Percentiles rank a stretch among this genome's conserved stretches.
phyloP scores from a whole-genome alignment of 495 filamentous ascomycete genomes.

The Penicillium crystallinum region DNA sequence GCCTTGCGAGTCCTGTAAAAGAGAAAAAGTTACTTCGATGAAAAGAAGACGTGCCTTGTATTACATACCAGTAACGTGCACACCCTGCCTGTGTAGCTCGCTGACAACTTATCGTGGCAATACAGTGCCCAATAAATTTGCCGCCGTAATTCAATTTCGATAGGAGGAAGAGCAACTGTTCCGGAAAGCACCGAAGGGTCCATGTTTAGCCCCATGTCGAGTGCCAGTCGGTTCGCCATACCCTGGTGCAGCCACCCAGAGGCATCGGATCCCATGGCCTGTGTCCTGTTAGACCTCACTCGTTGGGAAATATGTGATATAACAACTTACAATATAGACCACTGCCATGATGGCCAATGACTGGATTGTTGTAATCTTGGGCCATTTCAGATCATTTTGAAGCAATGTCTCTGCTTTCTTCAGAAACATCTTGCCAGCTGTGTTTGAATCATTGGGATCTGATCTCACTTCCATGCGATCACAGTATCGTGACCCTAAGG shows the following conservation, averaged over 20 bases:
- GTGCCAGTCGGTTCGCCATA: conserved; percentile 23
- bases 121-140: conserved; percentile 31
- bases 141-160: conserved; percentile 26
- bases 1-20: conserved; percentile 23
- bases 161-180: conserved; percentile 13
- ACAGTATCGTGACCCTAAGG: conserved; percentile 69
- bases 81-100: conserved; percentile 28
- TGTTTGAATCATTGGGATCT: conserved; percentile 54
- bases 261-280: conserved; percentile 28
- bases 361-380: conserved; percentile 67
- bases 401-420: conserved; percentile 58
- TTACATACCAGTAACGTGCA: conserved; percentile 27
- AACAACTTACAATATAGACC: conserved; percentile 21
- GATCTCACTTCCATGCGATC: conserved; percentile 56
- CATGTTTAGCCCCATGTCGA: conserved; percentile 30
- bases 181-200: conserved; percentile 21
- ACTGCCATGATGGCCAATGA: conserved; percentile 65
- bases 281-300: neutral
- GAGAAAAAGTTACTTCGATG: neutral
- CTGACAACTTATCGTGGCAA: conserved; percentile 27
- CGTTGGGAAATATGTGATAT: neutral
- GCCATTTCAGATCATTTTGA: conserved; percentile 50
- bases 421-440: conserved; percentile 71
- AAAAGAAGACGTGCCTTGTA: too few species aligned
- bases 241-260: conserved; percentile 28